Evolutionary conservation across 805 yeast species (phyloP).

Genomic region (Metschnikowia proteae): DNA sequence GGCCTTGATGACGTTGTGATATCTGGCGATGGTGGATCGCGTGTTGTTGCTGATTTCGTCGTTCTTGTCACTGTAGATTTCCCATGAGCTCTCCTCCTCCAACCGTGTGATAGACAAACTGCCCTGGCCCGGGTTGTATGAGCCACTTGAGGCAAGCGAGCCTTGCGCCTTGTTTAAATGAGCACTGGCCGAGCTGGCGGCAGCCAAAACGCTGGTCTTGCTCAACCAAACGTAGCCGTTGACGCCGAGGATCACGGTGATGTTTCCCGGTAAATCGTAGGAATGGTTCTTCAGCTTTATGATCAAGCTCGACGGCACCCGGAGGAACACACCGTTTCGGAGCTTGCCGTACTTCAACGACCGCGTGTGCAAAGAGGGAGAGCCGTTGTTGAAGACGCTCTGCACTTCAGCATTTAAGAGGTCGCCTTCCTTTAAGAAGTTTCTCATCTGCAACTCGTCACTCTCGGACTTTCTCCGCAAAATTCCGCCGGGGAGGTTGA

Average conservation of each 20-base stretch:
- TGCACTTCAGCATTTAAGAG: conserved; percentile 94
- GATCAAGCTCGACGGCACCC: conserved; percentile 78
- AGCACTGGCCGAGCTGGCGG: conserved; percentile 19
- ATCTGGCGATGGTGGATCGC: conserved; percentile 76
- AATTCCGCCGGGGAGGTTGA: conserved; percentile 96
- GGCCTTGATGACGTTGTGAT: conserved; percentile 78
- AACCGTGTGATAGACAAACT: conserved; percentile 74
- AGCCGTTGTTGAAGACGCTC: conserved; percentile 80
- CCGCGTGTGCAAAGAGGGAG: conserved; percentile 91
- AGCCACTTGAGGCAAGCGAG: conserved; percentile 31
- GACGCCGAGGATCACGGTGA: conserved; percentile 85
- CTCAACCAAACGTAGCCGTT: conserved; percentile 94
- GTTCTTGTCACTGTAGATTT: conserved; percentile 87
- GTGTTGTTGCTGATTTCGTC: conserved; percentile 61
- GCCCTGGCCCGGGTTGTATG: conserved; percentile 54
- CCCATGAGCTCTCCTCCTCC: conserved; percentile 93
- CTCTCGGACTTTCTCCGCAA: conserved; percentile 89
- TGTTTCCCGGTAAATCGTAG: conserved; percentile 89
- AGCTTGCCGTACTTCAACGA: conserved; percentile 93
- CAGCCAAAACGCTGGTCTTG: conserved; percentile 47
- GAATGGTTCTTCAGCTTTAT: conserved; percentile 85
- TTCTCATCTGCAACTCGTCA: conserved; percentile 95
- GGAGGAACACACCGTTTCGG: conserved; percentile 80
- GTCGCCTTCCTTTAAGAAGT: conserved; percentile 92
- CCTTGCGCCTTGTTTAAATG: conserved; percentile 37